Evolutionary conservation across 2,329 filamentous ascomycete species (phyloP).

Genomic region (Calonectria pseudoturangicola): DNA sequence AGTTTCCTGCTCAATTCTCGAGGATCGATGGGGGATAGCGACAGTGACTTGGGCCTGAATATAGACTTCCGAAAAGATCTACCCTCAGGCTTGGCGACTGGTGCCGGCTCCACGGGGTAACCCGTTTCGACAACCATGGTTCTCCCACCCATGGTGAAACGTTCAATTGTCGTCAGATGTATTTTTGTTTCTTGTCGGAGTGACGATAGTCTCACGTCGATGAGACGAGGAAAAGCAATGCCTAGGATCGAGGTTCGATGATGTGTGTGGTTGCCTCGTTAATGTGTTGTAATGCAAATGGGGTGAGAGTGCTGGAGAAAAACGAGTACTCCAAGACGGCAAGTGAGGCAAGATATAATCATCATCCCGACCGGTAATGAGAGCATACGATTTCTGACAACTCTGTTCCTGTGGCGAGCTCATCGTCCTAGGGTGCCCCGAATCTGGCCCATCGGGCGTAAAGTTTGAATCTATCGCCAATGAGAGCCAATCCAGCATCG

Average conservation of each 20-base stretch:
- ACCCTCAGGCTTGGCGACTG: slow-evolving; percentile 11
- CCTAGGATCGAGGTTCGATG: not conserved
- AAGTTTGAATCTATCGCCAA: slow-evolving; percentile 42
- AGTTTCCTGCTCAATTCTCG: slow-evolving; percentile 73
- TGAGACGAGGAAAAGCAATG: not conserved
- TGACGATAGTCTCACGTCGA: too few relatives aligned
- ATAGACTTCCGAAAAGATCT: slow-evolving; percentile 42
- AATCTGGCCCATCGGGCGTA: slow-evolving; percentile 38
- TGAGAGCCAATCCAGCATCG: slow-evolving; percentile 32
- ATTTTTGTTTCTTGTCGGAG: too few relatives aligned
- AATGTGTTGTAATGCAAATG: not conserved
- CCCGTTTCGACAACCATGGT: slow-evolving; percentile 33
- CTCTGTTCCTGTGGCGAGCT: slow-evolving; percentile 31
- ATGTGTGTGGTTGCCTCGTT: not conserved
- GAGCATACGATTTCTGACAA: slow-evolving; percentile 17
- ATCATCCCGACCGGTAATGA: not conserved
- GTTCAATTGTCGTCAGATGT: not conserved
- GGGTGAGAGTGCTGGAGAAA: not conserved
- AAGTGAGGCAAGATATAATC: slow-evolving; percentile 44
- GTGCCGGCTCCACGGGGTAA: not conserved
- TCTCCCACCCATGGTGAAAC: slow-evolving; percentile 19
- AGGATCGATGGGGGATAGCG: slow-evolving; percentile 65
- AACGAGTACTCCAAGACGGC: not conserved
- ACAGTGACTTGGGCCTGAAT: slow-evolving; percentile 50
- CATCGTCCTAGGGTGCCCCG: slow-evolving; percentile 30